Base-by-base conservation (phyloP, 2,329 filamentous ascomycete genomes). In the Lachnellula occidentalis region DNA sequence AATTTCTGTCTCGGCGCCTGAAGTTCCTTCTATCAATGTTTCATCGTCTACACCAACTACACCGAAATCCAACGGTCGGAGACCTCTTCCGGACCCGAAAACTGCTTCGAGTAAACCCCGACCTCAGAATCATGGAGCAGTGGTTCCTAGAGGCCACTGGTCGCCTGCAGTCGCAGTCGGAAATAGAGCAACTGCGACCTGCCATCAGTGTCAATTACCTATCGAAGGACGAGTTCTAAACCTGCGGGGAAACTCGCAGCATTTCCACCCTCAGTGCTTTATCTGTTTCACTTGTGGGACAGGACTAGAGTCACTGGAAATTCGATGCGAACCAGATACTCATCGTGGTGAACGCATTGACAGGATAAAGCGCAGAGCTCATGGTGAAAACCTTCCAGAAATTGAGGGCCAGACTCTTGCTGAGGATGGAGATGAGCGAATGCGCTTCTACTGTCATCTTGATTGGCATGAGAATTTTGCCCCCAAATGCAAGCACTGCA, bases 401-500 rank as follows among this genome's bases (percentile, higher is more conserved):
- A 74, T 79, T 49, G 83, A 83, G 2, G 81, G 80, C 31, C 75
- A 82, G 68, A 86, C 83, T 11, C 79, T 80, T 71, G 78, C 78
- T 2, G 86, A 89, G 59, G 88, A 92, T 63, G 85, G 87, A 42
- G 87, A 92, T 68, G 79, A 82, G 37, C 78, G 83, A 11, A 74
- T 90, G 45, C 85, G 92, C 11, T 97, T 97, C 79, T 99, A 88
- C 75, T 99, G 94, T 73, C 92, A 97, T 69, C 81, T 99, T n/a
- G 94, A 99, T 75, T 99, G 92, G 82, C 94, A 99, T 71, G 94
- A 99, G 73, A 77, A 88, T 51, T 99, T 90, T 72, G 91, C 88
- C 34, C 94, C 94, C 4, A 85, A 90, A 42, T 99, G 94, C 79
- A 94, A 94, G 74, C 91, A 89, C 70, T 99, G 94, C 80, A 91